phyloP scores from a whole-genome alignment of 169 alveolate species.

The Babesia caballi region DNA sequence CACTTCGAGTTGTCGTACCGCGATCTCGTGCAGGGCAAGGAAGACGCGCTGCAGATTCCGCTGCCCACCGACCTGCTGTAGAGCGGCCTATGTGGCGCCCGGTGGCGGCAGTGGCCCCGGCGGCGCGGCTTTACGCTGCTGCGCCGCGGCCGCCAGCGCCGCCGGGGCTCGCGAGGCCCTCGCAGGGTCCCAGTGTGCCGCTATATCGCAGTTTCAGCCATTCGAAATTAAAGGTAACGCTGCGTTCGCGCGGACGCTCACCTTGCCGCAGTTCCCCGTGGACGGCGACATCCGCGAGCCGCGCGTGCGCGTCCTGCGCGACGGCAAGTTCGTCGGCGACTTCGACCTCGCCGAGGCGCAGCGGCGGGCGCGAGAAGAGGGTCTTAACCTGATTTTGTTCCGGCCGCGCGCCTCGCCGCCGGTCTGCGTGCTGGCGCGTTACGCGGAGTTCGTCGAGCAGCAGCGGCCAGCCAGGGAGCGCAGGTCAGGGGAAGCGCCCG shows the following conservation, averaged over 20 bases:
- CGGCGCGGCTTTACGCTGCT: background rate
- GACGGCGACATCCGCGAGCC: conserved; percentile 38
- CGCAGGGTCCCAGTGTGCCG: background rate
- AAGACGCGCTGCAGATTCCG: conserved; percentile 44
- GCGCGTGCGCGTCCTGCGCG: conserved; percentile 43
- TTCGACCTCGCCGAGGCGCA: conserved; percentile 38
- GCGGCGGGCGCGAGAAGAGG: conserved; percentile 9
- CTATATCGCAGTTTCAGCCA: background rate
- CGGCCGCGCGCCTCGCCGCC: conserved; percentile 56
- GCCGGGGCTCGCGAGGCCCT: background rate
- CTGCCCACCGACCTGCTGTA: conserved; percentile 51
- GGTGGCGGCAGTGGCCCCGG: background rate
- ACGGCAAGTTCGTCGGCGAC: conserved; percentile 56
- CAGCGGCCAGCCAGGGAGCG: conserved; percentile 1
- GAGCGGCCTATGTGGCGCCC: background rate
- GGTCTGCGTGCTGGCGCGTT: conserved; percentile 42
- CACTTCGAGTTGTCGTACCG: conserved; percentile 42
- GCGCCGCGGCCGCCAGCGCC: background rate
- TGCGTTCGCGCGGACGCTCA: background rate
- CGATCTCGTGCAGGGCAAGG: conserved; percentile 52
- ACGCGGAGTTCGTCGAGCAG: conserved; percentile 21
- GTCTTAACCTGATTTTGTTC: conserved; percentile 40
- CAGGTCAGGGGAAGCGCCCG: background rate
- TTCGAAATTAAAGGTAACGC: conserved; percentile 22
- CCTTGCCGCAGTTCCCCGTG: conserved; percentile 29